phyloP scores from a whole-genome alignment of 768 basidiomycete genomes.

The Vararia minispora region DNA sequence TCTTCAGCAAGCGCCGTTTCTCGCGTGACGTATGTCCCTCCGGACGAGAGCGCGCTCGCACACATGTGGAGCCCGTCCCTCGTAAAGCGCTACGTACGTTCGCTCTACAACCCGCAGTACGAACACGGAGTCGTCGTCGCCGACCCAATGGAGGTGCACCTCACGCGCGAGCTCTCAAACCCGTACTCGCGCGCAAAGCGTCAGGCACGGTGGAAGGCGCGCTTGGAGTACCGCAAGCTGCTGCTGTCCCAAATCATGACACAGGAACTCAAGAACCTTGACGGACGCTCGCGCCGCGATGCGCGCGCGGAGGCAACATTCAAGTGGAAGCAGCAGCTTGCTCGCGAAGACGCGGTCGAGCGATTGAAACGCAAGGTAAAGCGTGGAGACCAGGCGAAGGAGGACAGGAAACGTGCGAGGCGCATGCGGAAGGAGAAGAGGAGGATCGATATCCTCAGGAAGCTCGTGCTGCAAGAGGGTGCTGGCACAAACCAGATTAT shows the following conservation, averaged over 20 bases:
- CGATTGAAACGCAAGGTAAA: slow-evolving; percentile 46
- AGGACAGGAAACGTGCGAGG: slow-evolving; percentile 16
- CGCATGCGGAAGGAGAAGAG: slow-evolving; percentile 21
- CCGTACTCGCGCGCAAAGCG: slow-evolving; percentile 79
- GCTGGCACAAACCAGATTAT: slow-evolving; percentile 24
- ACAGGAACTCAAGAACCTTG: slow-evolving; percentile 37
- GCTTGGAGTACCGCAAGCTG: slow-evolving; percentile 32
- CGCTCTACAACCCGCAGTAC: slow-evolving; percentile 31
- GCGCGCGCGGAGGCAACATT: slow-evolving; percentile 66
- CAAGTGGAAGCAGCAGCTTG: slow-evolving; percentile 55
- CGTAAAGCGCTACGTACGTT: slow-evolving; percentile 45
- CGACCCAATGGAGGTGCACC: slow-evolving; percentile 53
- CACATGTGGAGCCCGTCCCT: slow-evolving; percentile 22
- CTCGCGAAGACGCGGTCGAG: slow-evolving; percentile 45
- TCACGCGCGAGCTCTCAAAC: slow-evolving; percentile 65
- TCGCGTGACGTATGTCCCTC: no score
- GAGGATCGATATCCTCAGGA: slow-evolving; percentile 18
- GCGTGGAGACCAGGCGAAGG: slow-evolving; percentile 20
- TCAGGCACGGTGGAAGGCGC: slow-evolving; percentile 61
- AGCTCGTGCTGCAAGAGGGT: slow-evolving; percentile 19
- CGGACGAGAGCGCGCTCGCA: no score
- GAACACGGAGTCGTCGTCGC: no score
- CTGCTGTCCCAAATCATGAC: slow-evolving; percentile 41
- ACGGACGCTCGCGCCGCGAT: slow-evolving; percentile 49
- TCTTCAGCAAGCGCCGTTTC: no score